Evolutionary conservation across 129 eudicot genomes (phyloP).

Genomic region (Flaveria sonorensis): DNA sequence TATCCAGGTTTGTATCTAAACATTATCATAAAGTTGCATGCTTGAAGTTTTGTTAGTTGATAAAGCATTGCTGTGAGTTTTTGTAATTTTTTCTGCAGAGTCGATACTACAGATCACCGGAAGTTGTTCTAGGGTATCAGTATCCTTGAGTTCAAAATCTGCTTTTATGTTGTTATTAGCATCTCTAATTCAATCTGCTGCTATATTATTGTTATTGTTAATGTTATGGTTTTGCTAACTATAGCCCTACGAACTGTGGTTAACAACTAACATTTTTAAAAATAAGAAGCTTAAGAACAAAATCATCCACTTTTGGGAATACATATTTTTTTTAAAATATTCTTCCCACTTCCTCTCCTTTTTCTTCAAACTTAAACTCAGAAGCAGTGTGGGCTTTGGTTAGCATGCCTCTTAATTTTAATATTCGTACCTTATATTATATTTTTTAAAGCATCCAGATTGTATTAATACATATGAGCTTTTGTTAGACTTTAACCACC

Average conservation of each 20-base stretch:
- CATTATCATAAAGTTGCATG: conserved; percentile 7
- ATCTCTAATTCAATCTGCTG: background rate
- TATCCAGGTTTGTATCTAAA: conserved; percentile 62
- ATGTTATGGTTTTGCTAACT: background rate
- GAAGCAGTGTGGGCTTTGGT: no score
- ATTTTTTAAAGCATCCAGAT: background rate
- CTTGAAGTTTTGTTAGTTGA: conserved; percentile 26
- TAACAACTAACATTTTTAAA: background rate
- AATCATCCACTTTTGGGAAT: no score
- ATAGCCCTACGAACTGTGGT: background rate
- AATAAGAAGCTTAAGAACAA: background rate
- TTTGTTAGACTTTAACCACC: conserved; percentile 48
- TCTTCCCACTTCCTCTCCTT: no score
- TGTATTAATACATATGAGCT: background rate
- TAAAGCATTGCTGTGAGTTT: conserved; percentile 12
- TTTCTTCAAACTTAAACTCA: no score
- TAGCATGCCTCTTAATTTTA: background rate
- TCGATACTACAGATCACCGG: conserved; percentile 97
- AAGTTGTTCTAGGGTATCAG: conserved; percentile 96
- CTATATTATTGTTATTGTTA: background rate
- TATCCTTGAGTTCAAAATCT: conserved; percentile 54
- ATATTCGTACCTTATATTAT: background rate
- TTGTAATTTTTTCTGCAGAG: conserved; percentile 62
- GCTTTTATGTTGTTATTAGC: background rate
- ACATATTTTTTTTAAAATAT: no score